phyloP scores from a whole-genome alignment of 768 basidiomycete species.

The Mrakia gelida region DNA sequence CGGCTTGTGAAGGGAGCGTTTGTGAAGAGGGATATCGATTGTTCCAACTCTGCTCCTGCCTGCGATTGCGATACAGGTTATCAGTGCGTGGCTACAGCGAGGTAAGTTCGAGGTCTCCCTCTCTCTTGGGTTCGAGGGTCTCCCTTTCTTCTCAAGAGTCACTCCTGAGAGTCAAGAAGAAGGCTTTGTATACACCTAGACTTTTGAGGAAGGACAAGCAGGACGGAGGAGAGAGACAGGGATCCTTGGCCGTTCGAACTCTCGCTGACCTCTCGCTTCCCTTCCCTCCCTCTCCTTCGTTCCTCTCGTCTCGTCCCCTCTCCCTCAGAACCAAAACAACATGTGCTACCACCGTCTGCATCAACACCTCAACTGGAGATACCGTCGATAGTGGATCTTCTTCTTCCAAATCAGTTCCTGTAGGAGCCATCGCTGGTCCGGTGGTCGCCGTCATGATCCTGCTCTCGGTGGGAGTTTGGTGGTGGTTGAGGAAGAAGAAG shows the following conservation, averaged over 20 bases:
- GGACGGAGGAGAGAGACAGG: background rate
- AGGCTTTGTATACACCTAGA: too few relatives aligned
- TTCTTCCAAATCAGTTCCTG: constrained; percentile 9
- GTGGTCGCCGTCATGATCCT: constrained; percentile 29
- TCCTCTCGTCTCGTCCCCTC: background rate
- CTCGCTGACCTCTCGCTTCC: background rate
- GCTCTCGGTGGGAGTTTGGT: constrained; percentile 24
- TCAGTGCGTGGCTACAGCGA: constrained; percentile 23
- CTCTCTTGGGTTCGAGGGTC: too few relatives aligned
- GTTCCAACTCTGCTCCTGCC: constrained; percentile 23
- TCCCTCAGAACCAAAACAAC: constrained; percentile 29
- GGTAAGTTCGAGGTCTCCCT: constrained; percentile 8
- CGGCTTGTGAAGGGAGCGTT: background rate
- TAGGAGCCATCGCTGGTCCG: constrained; percentile 32
- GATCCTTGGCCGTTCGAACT: background rate
- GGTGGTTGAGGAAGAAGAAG: constrained; percentile 26
- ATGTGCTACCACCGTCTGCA: constrained; percentile 26
- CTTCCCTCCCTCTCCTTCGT: background rate
- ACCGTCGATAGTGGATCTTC: constrained; percentile 4
- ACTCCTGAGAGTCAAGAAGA: too few relatives aligned
- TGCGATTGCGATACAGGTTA: constrained; percentile 23
- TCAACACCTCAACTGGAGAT: constrained; percentile 4
- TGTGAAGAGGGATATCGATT: constrained; percentile 23
- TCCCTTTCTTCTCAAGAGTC: too few relatives aligned
- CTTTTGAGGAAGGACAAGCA: background rate